A percentile compares a stretch with the other conserved stretches of the same genome.
Conservation (phyloP, 345 rosid genomes). For the Nephelium lappaceum region DNA sequence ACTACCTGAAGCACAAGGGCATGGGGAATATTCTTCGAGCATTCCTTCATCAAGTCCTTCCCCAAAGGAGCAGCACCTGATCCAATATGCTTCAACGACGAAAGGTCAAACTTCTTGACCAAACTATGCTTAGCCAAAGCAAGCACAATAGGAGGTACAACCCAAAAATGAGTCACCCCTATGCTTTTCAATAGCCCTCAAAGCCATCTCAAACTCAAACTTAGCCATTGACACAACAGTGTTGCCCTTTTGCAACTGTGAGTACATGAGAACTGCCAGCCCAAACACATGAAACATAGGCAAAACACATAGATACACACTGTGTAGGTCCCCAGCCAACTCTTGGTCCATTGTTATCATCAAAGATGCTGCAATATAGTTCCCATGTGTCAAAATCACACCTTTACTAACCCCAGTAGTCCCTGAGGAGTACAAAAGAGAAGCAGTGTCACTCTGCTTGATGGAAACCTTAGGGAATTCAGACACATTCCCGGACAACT, state of each 20-base stretch:
- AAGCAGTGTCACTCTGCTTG: conserved; percentile 67
- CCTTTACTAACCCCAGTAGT: conserved; percentile 92
- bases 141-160: conserved; percentile 83
- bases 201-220: conserved; percentile 60
- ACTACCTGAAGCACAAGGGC: conserved; percentile 63
- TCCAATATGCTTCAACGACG: conserved; percentile 65
- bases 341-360: conserved; percentile 57
- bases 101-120: conserved; percentile 66
- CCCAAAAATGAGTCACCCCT: conserved; percentile 72
- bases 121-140: conserved; percentile 71
- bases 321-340: conserved; percentile 50
- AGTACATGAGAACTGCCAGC: conserved; percentile 44
- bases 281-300: conserved; percentile 98
- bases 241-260: conserved; percentile 69
- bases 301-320: conserved; percentile 60
- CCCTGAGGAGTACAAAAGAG: conserved; percentile 83
- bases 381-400: conserved; percentile 75
- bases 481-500: conserved; percentile 42
- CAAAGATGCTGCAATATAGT: conserved; percentile 67
- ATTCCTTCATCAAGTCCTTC: conserved; percentile 85
- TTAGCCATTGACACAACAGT: conserved; percentile 63
- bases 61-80: conserved; percentile 94
- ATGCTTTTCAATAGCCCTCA: conserved; percentile 60
- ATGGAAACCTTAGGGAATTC: conserved; percentile 47
- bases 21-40: conserved; percentile 61